Percentiles rank a stretch among this genome's conserved stretches.
These are phyloP conservation scores for Nothophaeocryptopus gaeumannii DNA, from an alignment of 2,329 filamentous ascomycete genomes.

Conservation along the genomic window DNA sequence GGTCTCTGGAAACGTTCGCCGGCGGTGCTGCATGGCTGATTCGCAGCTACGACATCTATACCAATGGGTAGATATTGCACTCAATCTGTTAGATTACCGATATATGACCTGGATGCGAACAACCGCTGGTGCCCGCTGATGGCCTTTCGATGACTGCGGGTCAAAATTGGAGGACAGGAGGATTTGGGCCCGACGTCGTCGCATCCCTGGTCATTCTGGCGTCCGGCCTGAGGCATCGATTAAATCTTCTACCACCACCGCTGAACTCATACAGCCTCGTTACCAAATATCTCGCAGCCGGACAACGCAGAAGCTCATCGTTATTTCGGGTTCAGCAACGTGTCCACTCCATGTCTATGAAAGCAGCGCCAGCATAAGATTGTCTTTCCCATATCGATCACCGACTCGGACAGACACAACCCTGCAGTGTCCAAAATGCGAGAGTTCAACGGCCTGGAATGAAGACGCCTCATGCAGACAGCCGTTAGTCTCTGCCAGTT, in stretches of 20 bases:
- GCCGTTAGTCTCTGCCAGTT: no score
- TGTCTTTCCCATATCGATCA: no score
- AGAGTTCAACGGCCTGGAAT: no score
- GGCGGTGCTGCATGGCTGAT: background rate
- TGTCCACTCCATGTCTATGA: no score
- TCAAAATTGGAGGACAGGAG: background rate
- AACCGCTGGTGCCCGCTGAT: conserved; percentile 7
- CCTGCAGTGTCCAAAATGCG: no score
- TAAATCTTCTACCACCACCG: background rate
- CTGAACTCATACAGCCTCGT: background rate
- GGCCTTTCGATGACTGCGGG: conserved; percentile 5
- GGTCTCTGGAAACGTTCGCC: background rate
- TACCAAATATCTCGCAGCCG: background rate
- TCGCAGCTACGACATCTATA: background rate
- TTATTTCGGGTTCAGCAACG: no score
- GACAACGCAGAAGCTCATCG: background rate
- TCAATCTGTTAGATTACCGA: conserved; percentile 7
- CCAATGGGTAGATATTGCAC: background rate
- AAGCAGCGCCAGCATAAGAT: no score
- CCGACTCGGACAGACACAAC: no score
- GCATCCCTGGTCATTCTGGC: background rate
- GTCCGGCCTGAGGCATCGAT: background rate
- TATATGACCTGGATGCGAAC: conserved; percentile 1
- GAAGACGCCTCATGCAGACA: no score
- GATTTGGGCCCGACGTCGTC: conserved; percentile 1